phyloP scores from a whole-genome alignment of 352 stramenopile genomes.

The Globisporangium echinulatum region DNA sequence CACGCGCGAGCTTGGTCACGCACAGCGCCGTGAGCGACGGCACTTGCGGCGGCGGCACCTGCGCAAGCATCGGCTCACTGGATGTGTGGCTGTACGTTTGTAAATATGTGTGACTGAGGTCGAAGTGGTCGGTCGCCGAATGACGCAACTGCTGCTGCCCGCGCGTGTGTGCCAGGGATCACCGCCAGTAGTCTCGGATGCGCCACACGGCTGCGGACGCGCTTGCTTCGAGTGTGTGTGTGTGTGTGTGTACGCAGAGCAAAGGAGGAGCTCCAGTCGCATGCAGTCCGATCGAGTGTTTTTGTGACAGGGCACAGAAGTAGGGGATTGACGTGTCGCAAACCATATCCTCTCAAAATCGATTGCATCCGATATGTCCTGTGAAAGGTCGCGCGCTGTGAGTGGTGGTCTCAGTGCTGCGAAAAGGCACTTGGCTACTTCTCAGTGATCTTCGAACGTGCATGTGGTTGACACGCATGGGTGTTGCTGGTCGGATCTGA shows the following conservation, averaged over 20 bases:
- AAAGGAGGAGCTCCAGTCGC: neutral
- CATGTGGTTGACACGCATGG: neutral
- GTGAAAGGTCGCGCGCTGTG: neutral
- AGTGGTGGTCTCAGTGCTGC: slow-evolving; percentile 2
- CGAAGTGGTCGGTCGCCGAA: too few species aligned
- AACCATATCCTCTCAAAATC: too few species aligned
- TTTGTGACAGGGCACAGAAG: too few species aligned
- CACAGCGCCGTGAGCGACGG: slow-evolving; percentile 59
- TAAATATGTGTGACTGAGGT: too few species aligned
- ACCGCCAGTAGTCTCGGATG: neutral
- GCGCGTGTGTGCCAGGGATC: too few species aligned
- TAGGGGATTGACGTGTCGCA: too few species aligned
- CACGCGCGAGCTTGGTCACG: slow-evolving; percentile 44
- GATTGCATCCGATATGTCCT: too few species aligned
- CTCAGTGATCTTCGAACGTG: neutral
- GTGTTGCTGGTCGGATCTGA: too few species aligned
- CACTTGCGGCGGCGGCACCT: slow-evolving; percentile 11
- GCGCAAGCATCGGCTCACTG: neutral
- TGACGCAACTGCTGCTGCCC: too few species aligned
- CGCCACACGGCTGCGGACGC: neutral
- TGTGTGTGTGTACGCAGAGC: neutral
- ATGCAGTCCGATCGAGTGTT: neutral
- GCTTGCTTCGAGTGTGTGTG: neutral
- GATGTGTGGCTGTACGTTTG: too few species aligned
- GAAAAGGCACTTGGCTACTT: neutral